Evolutionary conservation across 768 basidiomycete species (phyloP), one percentile per base, ranked within the genome.

Genomic region (Macrolepiota dolichaula): DNA sequence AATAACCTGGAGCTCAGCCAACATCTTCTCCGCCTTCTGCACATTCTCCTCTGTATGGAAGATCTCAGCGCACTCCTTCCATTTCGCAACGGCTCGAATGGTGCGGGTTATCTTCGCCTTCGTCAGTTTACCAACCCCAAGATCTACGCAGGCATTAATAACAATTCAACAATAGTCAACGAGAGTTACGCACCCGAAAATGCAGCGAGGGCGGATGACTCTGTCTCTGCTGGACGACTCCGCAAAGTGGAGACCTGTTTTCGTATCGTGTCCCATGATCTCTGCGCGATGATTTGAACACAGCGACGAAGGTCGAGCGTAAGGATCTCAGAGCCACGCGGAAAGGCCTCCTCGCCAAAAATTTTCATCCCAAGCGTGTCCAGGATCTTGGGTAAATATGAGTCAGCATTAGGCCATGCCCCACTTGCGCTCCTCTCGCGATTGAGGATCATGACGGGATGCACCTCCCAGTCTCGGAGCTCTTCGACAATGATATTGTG

Each of bases 401-500:
- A 15, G 11, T 46, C 42, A 10, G 42, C 24, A 35, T 17, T 17
- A 4, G 55, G 55, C 55, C 55, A 57, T 3, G 55, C 3, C 25
- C 2, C 4, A 1, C 29, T 46, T 13, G 25, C 13, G 13, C 17
- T 17, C 38, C 52, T 27, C 22, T 44, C 4, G 6, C 49, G 49
- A 7, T 35, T 24, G 12, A 64, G 46, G 7, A 68, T 50, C 9
- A 38, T 36, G 17, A 60, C 11, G 1, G 66, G 66, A 53, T 67
- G 68, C 22, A 66, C 35, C 9, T 59, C 59, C 4, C 38, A 19
- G 2, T 61, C 63, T 5, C 37, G 51, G 1, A 70, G 51, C 19
- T 55, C 55, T 3, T 52, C 11, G 13, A 64, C 49, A 50, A 70
- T 58, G 2, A 49, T 1, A 15, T 11, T 55, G 51, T 69, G 66